Percentiles rank a stretch among this genome's conserved stretches.
These are phyloP conservation scores for Quercus berberidifolia DNA, from an alignment of 306 rosid genomes.

Conservation along the genomic window DNA sequence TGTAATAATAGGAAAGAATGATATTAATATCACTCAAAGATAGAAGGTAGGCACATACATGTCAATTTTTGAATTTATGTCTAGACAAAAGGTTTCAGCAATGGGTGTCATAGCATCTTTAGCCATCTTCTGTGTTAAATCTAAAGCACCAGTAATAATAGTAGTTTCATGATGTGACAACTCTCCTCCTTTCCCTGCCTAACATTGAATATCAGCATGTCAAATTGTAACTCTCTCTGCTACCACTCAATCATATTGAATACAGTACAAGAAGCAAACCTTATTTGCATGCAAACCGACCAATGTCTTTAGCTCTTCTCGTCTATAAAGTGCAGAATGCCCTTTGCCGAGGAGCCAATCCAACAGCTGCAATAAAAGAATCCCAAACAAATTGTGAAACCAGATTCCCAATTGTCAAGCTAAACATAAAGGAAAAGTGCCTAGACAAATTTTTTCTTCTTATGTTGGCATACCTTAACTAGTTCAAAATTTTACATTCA, in stretches of 20 bases:
- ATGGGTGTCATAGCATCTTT: conserved; percentile 85
- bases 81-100: conserved; percentile 62
- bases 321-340: conserved; percentile 59
- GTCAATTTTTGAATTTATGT: conserved; percentile 64
- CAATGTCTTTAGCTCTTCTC: conserved; percentile 73
- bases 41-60: conserved; percentile 35
- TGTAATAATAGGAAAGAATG: background rate
- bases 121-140: conserved; percentile 70
- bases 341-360: conserved; percentile 71
- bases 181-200: conserved; percentile 94
- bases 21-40: background rate
- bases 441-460: background rate
- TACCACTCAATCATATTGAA: background rate
- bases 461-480: background rate
- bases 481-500: background rate
- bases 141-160: conserved; percentile 76
- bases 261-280: conserved; percentile 32
- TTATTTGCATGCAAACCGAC: conserved; percentile 72
- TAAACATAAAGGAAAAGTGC: background rate
- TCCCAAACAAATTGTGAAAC: background rate
- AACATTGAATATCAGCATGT: conserved; percentile 1
- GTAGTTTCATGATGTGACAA: conserved; percentile 64
- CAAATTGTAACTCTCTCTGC: background rate
- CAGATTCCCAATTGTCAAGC: background rate
- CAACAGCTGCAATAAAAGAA: conserved; percentile 40